A percentile compares a stretch with the other conserved stretches of the same genome.
phyloP scores from a whole-genome alignment of 2,329 filamentous ascomycete genomes.

The Colletotrichum sp. region DNA sequence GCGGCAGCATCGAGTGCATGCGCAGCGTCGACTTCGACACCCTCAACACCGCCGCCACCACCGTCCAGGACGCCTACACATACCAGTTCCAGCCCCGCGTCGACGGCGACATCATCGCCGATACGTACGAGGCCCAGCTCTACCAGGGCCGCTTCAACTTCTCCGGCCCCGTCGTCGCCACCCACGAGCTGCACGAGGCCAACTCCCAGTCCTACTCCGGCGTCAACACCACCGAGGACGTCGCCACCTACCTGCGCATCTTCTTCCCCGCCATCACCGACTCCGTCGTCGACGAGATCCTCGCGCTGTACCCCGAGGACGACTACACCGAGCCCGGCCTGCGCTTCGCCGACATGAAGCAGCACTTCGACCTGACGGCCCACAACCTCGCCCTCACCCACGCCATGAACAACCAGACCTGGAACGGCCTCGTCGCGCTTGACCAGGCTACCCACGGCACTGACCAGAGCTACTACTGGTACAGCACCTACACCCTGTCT shows the following conservation, averaged over 20 bases:
- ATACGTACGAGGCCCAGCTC: conserved; percentile 33
- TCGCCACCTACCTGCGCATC: conserved; percentile 41
- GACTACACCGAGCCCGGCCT: background rate
- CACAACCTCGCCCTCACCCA: conserved; percentile 3
- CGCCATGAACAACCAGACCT: background rate
- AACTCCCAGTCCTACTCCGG: conserved; percentile 50
- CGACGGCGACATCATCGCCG: conserved; percentile 36
- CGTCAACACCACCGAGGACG: conserved; percentile 44
- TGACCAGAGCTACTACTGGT: conserved; percentile 7
- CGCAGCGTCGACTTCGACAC: conserved; percentile 7
- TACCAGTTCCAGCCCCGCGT: conserved; percentile 37
- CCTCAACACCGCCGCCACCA: background rate
- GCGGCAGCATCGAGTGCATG: background rate
- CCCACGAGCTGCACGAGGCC: conserved; percentile 43
- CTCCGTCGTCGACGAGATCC: conserved; percentile 42
- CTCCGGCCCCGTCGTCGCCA: conserved; percentile 7
- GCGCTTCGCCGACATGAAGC: conserved; percentile 2
- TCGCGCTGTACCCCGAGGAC: conserved; percentile 21
- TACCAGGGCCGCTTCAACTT: conserved; percentile 32
- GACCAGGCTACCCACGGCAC: background rate
- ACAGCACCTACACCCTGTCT: background rate
- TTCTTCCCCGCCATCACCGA: conserved; percentile 25
- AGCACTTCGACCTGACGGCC: background rate
- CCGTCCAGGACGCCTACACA: background rate
- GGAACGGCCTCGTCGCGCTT: background rate